Percentiles rank a stretch among this genome's conserved stretches.
Evolutionary conservation across 306 rosid species (phyloP).

Genomic region (Trichosanthes cucumerina): DNA sequence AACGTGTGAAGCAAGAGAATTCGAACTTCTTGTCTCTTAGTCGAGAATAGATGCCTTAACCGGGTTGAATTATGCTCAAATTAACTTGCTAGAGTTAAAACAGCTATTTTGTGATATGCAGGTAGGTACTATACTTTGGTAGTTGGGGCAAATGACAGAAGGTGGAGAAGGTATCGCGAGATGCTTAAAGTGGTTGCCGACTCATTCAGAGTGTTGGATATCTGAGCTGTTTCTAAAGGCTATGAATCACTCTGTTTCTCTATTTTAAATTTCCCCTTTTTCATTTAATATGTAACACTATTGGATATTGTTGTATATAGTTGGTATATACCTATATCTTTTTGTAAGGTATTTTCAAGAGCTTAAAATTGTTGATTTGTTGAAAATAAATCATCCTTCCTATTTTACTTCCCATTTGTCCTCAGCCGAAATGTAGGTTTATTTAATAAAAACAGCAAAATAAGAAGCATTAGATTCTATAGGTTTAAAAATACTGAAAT

Average conservation of each 20-base stretch:
- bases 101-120: slow-evolving; percentile 10
- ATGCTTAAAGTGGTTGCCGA: slow-evolving; percentile 88
- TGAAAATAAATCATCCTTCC: neutral
- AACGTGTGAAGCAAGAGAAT: too few relatives aligned
- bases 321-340: neutral
- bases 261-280: neutral
- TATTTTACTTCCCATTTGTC: neutral
- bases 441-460: neutral
- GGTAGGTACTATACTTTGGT: slow-evolving; percentile 76
- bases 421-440: neutral
- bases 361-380: neutral
- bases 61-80: too few relatives aligned
- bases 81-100: neutral
- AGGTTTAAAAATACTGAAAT: neutral
- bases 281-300: neutral
- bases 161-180: slow-evolving; percentile 72
- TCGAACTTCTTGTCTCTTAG: too few relatives aligned
- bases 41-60: too few relatives aligned
- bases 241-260: neutral
- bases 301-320: neutral
- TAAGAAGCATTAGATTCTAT: neutral
- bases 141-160: slow-evolving; percentile 82
- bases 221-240: slow-evolving; percentile 21
- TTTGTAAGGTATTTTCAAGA: neutral
- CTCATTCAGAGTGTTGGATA: slow-evolving; percentile 75